These are phyloP conservation scores for Pseudogymnoascus sp. DNA, from an alignment of 2,329 filamentous ascomycete species.

Conservation along the genomic window DNA sequence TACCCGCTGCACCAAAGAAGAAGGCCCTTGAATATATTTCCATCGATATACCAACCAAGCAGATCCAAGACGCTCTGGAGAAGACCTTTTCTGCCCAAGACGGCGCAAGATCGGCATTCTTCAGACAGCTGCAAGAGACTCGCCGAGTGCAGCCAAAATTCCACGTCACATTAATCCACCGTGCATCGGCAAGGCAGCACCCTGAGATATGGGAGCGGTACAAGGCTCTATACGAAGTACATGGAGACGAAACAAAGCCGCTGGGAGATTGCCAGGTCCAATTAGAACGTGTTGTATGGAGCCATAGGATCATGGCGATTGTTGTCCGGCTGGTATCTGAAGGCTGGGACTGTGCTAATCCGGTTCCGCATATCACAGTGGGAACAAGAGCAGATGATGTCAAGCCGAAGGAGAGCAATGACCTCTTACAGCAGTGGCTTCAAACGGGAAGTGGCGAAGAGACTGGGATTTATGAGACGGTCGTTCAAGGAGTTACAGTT, in stretches of 20 bases:
- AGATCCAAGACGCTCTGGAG: constrained; percentile 54
- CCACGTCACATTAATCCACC: constrained; percentile 91
- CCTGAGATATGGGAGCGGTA: constrained; percentile 73
- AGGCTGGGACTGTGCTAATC: constrained; percentile 65
- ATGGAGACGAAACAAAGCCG: constrained; percentile 38
- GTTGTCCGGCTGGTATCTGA: constrained; percentile 65
- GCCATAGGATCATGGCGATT: constrained; percentile 83
- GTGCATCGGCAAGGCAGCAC: constrained; percentile 51
- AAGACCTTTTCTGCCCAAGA: constrained; percentile 55
- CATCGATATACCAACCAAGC: constrained; percentile 44
- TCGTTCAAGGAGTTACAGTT: constrained; percentile 23
- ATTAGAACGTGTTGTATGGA: constrained; percentile 69
- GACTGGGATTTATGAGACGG: constrained; percentile 26
- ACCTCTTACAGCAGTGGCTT: constrained; percentile 69
- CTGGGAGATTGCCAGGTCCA: constrained; percentile 59
- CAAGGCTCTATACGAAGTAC: constrained; percentile 44
- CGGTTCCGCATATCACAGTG: constrained; percentile 78
- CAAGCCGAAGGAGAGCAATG: constrained; percentile 93
- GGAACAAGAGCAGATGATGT: constrained; percentile 67
- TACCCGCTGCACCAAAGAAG: constrained; percentile 37
- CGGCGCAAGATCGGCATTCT: constrained; percentile 56
- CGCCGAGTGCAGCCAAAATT: constrained; percentile 77
- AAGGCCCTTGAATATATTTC: constrained; percentile 58
- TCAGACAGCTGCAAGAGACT: constrained; percentile 62
- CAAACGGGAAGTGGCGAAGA: constrained; percentile 40